Percentiles rank a stretch among this genome's conserved stretches.
These are phyloP conservation scores for Angophora floribunda DNA, from an alignment of 345 rosid species.

Conservation along the genomic window DNA sequence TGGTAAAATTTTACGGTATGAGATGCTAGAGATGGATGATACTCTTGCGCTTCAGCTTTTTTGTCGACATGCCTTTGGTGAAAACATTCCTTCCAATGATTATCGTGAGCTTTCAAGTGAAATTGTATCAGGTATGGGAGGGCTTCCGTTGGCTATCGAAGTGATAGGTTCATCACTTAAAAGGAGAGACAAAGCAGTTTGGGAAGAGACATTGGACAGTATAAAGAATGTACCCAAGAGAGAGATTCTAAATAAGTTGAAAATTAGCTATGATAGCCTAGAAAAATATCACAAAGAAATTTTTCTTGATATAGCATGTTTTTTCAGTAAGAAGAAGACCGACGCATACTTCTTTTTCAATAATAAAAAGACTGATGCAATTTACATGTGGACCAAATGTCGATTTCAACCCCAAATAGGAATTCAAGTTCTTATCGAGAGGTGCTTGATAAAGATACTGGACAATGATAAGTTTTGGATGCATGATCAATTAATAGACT, in stretches of 20 bases:
- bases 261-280: neutral
- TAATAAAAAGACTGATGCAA: neutral
- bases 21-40: neutral
- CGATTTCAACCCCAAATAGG: neutral
- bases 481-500: neutral
- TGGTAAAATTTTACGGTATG: neutral
- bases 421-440: neutral
- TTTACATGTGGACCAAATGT: neutral
- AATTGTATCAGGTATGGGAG: neutral
- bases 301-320: conserved; percentile 1
- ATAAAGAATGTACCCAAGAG: neutral
- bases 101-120: neutral
- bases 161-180: neutral
- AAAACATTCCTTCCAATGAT: neutral
- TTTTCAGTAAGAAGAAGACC: neutral
- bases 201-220: neutral
- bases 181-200: neutral
- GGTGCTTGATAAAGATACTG: neutral
- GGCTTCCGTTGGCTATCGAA: neutral
- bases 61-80: neutral
- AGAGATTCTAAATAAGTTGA: neutral
- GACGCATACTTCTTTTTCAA: neutral
- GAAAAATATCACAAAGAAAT: neutral
- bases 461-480: neutral
- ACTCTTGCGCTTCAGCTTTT: neutral